These are phyloP conservation scores for Mucor mucedo DNA, from an alignment of 371 early-diverging fungal species.

Conservation along the genomic window DNA sequence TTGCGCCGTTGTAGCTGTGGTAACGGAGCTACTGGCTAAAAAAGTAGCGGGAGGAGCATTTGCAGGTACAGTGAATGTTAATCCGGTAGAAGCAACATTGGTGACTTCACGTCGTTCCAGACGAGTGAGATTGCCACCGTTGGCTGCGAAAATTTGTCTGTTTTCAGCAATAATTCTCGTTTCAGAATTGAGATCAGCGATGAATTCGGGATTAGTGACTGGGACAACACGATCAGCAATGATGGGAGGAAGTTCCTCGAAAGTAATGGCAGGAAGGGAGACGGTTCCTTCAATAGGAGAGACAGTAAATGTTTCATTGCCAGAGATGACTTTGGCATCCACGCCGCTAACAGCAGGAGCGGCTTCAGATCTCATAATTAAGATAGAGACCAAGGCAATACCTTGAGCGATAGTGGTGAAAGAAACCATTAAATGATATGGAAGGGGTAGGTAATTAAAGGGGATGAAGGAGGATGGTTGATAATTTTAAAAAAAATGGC, in stretches of 20 bases:
- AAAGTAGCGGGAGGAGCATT: constrained; percentile 11
- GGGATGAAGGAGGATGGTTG: not conserved
- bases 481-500: not conserved
- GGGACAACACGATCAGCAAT: constrained; percentile 11
- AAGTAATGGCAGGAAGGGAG: not conserved
- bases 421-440: constrained; percentile 18
- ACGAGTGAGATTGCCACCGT: constrained; percentile 7
- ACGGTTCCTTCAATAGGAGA: not conserved
- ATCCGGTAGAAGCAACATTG: constrained; percentile 2
- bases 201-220: not conserved
- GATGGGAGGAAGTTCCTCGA: constrained; percentile 10
- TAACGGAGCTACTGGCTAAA: not conserved
- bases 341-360: constrained; percentile 8
- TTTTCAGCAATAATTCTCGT: constrained; percentile 1
- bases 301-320: not conserved
- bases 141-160: not conserved
- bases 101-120: constrained; percentile 5
- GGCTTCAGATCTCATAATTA: constrained; percentile 16
- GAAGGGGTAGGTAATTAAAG: not conserved
- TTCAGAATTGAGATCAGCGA: constrained; percentile 10
- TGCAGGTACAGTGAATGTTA: constrained; percentile 16
- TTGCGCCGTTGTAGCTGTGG: constrained; percentile 11
- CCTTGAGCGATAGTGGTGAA: constrained; percentile 25
- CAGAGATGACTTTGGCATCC: no score
- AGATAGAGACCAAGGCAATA: constrained; percentile 14